Evolutionary conservation across 306 rosid genomes (phyloP).

Genomic region (Acacia crassicarpa): DNA sequence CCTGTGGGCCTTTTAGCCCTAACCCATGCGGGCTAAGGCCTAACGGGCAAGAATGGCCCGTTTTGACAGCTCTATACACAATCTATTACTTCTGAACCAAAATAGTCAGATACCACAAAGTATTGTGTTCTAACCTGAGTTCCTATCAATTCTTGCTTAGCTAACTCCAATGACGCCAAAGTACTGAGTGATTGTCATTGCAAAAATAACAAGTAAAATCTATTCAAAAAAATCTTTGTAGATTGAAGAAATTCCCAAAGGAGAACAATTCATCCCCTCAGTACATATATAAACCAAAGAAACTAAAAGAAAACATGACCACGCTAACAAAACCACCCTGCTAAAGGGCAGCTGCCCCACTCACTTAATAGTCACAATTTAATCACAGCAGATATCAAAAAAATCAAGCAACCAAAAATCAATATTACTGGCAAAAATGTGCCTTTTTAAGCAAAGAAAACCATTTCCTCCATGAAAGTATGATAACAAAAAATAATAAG

Average conservation of each 20-base stretch:
- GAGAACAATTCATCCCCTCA: neutral
- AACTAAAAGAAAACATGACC: neutral
- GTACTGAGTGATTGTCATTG: slow-evolving; percentile 77
- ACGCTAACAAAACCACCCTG: neutral
- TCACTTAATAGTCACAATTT: neutral
- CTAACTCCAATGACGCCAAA: slow-evolving; percentile 63
- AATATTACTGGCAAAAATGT: neutral
- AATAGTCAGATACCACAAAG: slow-evolving; percentile 8
- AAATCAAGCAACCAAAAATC: neutral
- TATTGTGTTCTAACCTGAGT: slow-evolving; percentile 48
- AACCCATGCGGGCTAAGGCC: no score
- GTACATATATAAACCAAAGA: neutral
- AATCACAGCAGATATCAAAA: neutral
- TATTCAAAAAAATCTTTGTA: neutral
- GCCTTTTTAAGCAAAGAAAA: neutral
- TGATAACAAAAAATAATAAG: neutral
- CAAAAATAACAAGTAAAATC: slow-evolving; percentile 27
- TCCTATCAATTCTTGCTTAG: slow-evolving; percentile 50
- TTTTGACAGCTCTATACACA: no score
- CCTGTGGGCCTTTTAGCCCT: no score
- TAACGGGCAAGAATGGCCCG: no score
- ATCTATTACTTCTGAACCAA: neutral
- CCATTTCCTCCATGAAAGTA: neutral
- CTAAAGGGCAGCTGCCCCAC: neutral
- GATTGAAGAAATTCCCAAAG: neutral